phyloP scores from a whole-genome alignment of 2,329 filamentous ascomycete species.

The Diaporthe ampelina region DNA sequence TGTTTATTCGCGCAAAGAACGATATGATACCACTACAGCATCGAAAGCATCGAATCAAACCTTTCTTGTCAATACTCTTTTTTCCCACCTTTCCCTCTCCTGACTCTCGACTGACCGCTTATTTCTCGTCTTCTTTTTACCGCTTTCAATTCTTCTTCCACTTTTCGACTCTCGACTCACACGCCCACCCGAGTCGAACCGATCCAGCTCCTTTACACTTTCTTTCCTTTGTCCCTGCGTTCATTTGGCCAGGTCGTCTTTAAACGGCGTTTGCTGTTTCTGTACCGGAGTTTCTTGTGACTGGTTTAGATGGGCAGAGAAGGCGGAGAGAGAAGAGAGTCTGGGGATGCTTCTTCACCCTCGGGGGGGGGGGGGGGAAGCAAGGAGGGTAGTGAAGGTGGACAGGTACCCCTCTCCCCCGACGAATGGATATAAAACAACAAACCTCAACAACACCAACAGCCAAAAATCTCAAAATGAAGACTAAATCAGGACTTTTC shows the following conservation, averaged over 20 bases:
- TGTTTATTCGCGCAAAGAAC: slow-evolving; percentile 41
- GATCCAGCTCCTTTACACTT: slow-evolving; percentile 8
- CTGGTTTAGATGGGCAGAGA: slow-evolving; percentile 27
- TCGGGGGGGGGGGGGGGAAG: neutral
- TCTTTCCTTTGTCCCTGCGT: slow-evolving; percentile 31
- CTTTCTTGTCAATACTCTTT: slow-evolving; percentile 40
- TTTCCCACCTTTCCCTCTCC: neutral
- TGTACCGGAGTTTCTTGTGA: slow-evolving; percentile 29
- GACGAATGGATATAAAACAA: slow-evolving; percentile 28
- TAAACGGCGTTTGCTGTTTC: neutral
- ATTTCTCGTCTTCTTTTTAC: slow-evolving; percentile 1
- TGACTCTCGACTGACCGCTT: neutral
- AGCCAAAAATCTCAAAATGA: slow-evolving; percentile 14
- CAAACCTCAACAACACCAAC: slow-evolving; percentile 6
- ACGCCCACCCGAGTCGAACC: slow-evolving; percentile 30
- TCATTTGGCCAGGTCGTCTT: neutral
- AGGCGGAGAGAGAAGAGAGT: neutral
- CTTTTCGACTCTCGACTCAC: neutral
- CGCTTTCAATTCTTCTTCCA: slow-evolving; percentile 13
- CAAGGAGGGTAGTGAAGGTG: slow-evolving; percentile 5
- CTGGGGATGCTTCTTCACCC: neutral
- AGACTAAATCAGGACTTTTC: slow-evolving; percentile 16
- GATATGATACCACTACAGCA: slow-evolving; percentile 44
- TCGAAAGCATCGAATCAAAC: slow-evolving; percentile 41
- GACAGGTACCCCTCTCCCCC: neutral